These are phyloP conservation scores for Brachypodium distachyon DNA, from an alignment of 202 grass and related monocot genomes.

Conservation along the genomic window DNA sequence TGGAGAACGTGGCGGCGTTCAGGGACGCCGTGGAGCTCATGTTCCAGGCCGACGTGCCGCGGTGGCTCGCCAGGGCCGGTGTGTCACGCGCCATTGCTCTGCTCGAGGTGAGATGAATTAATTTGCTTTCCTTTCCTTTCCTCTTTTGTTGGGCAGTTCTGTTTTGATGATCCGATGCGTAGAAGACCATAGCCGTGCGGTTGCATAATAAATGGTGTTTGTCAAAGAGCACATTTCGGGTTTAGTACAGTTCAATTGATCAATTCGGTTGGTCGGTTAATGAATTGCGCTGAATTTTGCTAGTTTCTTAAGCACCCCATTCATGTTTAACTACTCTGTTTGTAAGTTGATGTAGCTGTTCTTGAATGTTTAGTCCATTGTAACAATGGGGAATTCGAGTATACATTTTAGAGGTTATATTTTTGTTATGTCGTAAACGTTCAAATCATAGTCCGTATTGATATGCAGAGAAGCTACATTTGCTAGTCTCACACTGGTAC, in stretches of 20 bases:
- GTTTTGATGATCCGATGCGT: not conserved
- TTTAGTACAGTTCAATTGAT: not conserved
- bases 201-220: not conserved
- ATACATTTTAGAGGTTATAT: not conserved
- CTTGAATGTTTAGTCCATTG: not conserved
- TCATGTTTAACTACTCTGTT: not conserved
- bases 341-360: not conserved
- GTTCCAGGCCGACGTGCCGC: conserved; percentile 44
- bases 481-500: not conserved
- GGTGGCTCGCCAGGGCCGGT: conserved; percentile 52
- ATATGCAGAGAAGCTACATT: not conserved
- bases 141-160: not conserved
- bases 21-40: conserved; percentile 74
- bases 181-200: not conserved
- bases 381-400: not conserved
- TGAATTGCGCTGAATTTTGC: not conserved
- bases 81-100: conserved; percentile 55
- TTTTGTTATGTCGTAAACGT: not conserved
- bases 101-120: conserved; percentile 59
- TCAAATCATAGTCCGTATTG: no score
- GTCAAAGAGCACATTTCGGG: not conserved
- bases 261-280: not conserved
- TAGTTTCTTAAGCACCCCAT: no score
- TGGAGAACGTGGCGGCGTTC: conserved; percentile 70
- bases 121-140: not conserved